Evolutionary conservation across 306 rosid species (phyloP).

Genomic region (Mucuna pruriens): DNA sequence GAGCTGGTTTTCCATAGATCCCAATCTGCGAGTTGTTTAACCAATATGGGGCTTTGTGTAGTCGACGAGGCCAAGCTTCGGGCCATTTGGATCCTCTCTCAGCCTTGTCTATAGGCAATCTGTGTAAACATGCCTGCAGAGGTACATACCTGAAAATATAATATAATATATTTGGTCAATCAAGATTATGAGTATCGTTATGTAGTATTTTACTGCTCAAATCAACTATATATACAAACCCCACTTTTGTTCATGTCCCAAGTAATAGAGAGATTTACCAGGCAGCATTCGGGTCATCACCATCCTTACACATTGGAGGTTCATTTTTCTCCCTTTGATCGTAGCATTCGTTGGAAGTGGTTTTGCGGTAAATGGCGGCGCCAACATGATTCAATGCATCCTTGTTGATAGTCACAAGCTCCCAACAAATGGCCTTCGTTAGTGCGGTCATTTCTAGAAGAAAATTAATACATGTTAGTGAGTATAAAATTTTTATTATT

Average conservation of each 20-base stretch:
- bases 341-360: constrained; percentile 77
- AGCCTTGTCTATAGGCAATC: constrained; percentile 52
- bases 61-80: constrained; percentile 71
- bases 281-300: constrained; percentile 90
- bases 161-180: constrained; percentile 8
- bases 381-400: constrained; percentile 65
- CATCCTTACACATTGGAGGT: constrained; percentile 82
- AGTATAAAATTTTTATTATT: not conserved
- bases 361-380: constrained; percentile 85
- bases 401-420: constrained; percentile 78
- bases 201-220: not conserved
- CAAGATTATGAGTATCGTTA: not conserved
- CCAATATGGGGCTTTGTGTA: constrained; percentile 83
- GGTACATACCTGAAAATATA: constrained; percentile 94
- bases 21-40: constrained; percentile 78
- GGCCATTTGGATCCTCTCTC: constrained; percentile 86
- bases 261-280: constrained; percentile 53
- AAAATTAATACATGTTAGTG: constrained; percentile 15
- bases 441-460: constrained; percentile 70
- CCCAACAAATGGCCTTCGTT: constrained; percentile 89
- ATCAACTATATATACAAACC: too few relatives aligned
- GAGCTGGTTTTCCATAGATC: constrained; percentile 85
- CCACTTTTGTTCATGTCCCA: not conserved
- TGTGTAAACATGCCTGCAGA: constrained; percentile 81
- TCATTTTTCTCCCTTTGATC: constrained; percentile 62